These are phyloP conservation scores for Periconia digitata DNA, from an alignment of 2,329 filamentous ascomycete genomes.

Conservation along the genomic window DNA sequence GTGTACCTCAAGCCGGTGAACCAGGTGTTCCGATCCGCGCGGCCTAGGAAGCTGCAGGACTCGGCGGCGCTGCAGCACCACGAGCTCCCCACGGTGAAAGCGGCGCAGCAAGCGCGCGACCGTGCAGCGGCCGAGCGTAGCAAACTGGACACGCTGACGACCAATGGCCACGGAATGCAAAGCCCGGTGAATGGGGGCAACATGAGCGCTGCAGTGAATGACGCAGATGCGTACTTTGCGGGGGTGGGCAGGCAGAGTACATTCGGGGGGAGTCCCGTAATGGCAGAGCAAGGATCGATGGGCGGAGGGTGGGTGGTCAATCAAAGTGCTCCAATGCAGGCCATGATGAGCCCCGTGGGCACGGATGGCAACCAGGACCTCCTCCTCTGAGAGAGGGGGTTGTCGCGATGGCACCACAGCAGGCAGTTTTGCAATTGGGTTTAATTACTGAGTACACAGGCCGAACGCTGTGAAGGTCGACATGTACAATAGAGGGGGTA, in stretches of 20 bases:
- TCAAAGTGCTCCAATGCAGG: constrained; percentile 35
- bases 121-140: constrained; percentile 35
- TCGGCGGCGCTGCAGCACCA: constrained; percentile 84
- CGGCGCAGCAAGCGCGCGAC: constrained; percentile 39
- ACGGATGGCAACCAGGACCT: constrained; percentile 35
- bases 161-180: constrained; percentile 27
- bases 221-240: constrained; percentile 88
- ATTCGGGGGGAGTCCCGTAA: constrained; percentile 38
- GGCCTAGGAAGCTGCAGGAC: constrained; percentile 75
- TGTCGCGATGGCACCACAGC: neutral
- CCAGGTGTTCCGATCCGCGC: constrained; percentile 89
- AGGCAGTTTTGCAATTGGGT: neutral
- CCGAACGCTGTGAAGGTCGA: neutral
- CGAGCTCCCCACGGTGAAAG: constrained; percentile 60
- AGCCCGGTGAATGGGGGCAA: constrained; percentile 43
- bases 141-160: constrained; percentile 26
- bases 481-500: neutral
- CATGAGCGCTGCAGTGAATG: constrained; percentile 72
- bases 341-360: constrained; percentile 30
- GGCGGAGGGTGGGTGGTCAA: constrained; percentile 42
- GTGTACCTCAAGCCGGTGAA: constrained; percentile 98
- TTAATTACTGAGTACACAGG: neutral
- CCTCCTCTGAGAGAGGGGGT: constrained; percentile 15
- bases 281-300: constrained; percentile 27
- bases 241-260: constrained; percentile 49